Percentiles rank a stretch among this genome's conserved stretches.
Conservation (phyloP, 2,329 filamentous ascomycete species). For the Sordariomycetes sp. region DNA sequence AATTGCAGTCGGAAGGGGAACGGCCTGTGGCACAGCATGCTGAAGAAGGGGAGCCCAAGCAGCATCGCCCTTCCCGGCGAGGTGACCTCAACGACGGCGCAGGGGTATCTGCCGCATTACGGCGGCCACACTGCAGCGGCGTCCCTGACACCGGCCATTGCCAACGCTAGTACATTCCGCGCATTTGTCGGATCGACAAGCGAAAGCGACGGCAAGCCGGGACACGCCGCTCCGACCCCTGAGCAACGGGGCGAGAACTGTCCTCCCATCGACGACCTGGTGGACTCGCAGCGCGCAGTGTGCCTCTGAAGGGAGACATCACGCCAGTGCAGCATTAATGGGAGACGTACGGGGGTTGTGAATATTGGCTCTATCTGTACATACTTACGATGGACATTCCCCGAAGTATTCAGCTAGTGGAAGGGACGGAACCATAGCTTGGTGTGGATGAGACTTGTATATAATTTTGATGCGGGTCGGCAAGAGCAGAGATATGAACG, state of each 20-base stretch:
- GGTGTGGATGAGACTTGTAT: too few relatives aligned
- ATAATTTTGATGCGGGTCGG: background rate
- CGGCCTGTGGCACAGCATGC: constrained; percentile 34
- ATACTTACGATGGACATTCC: constrained; percentile 1
- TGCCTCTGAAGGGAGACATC: background rate
- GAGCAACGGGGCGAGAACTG: constrained; percentile 31
- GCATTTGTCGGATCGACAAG: constrained; percentile 13
- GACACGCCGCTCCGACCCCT: constrained; percentile 8
- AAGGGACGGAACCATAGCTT: too few relatives aligned
- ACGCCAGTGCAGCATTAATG: background rate
- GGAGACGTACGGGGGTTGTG: background rate
- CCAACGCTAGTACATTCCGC: constrained; percentile 21
- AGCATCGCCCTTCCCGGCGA: constrained; percentile 29
- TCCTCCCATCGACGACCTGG: constrained; percentile 16
- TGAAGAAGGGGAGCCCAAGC: constrained; percentile 37
- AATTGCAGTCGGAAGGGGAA: constrained; percentile 22
- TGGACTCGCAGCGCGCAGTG: background rate
- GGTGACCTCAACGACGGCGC: constrained; percentile 38
- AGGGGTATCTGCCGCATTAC: constrained; percentile 40
- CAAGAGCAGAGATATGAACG: background rate
- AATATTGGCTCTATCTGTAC: constrained; percentile 2
- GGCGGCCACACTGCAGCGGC: constrained; percentile 37
- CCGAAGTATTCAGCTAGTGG: background rate
- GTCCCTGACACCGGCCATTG: constrained; percentile 30
- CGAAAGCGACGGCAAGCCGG: constrained; percentile 10